Conservation (phyloP, 1,284 basidiomycete species). For the Apiotrichum veenhuisii region DNA sequence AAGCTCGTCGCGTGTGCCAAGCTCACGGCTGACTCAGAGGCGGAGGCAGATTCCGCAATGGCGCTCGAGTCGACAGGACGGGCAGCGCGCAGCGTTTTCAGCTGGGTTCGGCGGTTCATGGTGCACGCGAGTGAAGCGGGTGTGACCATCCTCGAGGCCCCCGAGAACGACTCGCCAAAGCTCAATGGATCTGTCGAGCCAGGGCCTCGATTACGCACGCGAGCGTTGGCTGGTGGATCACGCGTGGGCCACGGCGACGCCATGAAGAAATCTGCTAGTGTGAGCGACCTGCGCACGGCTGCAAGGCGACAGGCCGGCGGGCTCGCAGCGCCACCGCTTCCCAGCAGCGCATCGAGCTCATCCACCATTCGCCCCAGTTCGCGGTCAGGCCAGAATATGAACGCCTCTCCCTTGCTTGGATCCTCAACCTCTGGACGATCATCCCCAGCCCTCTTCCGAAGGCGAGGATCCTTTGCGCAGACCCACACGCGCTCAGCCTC, state of each 20-base stretch:
- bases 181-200: background rate
- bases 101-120: slow-evolving; percentile 51
- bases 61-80: slow-evolving; percentile 46
- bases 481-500: slow-evolving; percentile 9
- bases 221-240: background rate
- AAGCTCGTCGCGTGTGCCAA: slow-evolving; percentile 75
- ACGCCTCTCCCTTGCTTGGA: slow-evolving; percentile 23
- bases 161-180: background rate
- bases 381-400: background rate
- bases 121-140: slow-evolving; percentile 74
- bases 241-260: background rate
- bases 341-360: slow-evolving; percentile 16
- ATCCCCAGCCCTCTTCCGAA: slow-evolving; percentile 20
- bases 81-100: slow-evolving; percentile 50
- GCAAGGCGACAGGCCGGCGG: slow-evolving; percentile 36
- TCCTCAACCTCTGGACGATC: slow-evolving; percentile 26
- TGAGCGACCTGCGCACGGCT: slow-evolving; percentile 56
- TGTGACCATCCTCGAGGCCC: slow-evolving; percentile 51
- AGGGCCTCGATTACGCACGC: background rate
- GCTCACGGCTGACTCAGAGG: slow-evolving; percentile 56
- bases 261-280: slow-evolving; percentile 52
- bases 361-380: slow-evolving; percentile 11
- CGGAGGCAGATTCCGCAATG: slow-evolving; percentile 26
- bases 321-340: slow-evolving; percentile 37
- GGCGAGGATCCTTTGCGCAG: background rate